Base-by-base conservation (phyloP, 805 yeast genomes). In the Myxozyma sirexii region DNA sequence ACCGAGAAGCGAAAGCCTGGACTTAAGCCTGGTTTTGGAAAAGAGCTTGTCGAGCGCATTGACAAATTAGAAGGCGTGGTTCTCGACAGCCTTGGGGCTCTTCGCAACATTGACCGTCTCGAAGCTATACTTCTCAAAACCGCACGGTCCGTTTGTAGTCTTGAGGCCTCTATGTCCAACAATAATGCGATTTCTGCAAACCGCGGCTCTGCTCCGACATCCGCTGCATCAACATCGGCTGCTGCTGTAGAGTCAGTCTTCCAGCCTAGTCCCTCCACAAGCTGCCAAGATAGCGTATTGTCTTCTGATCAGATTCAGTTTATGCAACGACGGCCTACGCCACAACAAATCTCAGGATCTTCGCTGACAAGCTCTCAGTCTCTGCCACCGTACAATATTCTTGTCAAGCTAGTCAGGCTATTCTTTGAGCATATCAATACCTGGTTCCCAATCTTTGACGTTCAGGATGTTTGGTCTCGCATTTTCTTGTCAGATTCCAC, bases 371-470 rank as follows among this genome's bases (percentile, higher is more conserved):
- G 10, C 42, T 7, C 21, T 12, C 31, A 23, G 12, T 27, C 41
- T n/a, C 60, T 48, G 27, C 66, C 68, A 4, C 64, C 67, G 8
- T 43, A 47, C 23, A 48, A 42, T 17, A 23, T 35, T 13, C 47
- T 65, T 15, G 24, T 61, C 27, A 62, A 57, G 38, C 76, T 90
- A 55, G 84, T 90, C 38, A 88, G 87, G 64, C 77, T 88, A 17
- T 90, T 88, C 68, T 89, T 90, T 73, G 80, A 87, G 59, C 80
- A 87, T 12, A 82, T 90, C 24, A 96, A 90, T 70, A 94, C 96
- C 0, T 84, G 87, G 12, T 87, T 87, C 72, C 96, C 96, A 0
- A 86, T 90, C 15, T 72, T 90, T 57, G 96, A 90, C 45, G 55
- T 60, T 15, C 56, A 54, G 15, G 37, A 50, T 8, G 42, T 67